phyloP scores from a whole-genome alignment of 2,329 filamentous ascomycete species.

The Macrophomina pseudophaseolina region DNA sequence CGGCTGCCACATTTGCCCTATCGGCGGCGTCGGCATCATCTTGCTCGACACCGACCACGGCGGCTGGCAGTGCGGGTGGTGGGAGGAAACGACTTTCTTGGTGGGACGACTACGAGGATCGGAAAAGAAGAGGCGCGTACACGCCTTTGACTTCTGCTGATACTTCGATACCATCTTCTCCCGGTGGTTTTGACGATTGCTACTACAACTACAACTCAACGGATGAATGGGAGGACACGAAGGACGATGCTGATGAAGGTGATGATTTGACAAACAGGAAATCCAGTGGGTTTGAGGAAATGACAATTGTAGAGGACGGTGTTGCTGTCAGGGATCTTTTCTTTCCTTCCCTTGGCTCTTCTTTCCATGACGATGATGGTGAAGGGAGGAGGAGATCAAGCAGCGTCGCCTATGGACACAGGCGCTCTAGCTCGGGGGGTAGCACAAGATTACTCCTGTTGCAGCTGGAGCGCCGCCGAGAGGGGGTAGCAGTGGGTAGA shows the following conservation, averaged over 20 bases:
- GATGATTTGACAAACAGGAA: slow-evolving; percentile 16
- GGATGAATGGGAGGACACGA: slow-evolving; percentile 16
- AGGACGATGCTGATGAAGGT: slow-evolving; percentile 18
- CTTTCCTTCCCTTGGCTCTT: slow-evolving; percentile 4
- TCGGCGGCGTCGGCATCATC: slow-evolving; percentile 9
- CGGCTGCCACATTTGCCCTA: slow-evolving; percentile 3
- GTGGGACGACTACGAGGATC: slow-evolving; percentile 25
- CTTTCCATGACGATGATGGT: slow-evolving; percentile 11
- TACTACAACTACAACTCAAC: background rate
- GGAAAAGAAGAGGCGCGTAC: slow-evolving; percentile 13
- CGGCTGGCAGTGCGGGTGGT: slow-evolving; percentile 17
- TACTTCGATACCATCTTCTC: slow-evolving; percentile 12
- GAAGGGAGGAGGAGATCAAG: slow-evolving; percentile 4
- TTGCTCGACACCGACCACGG: slow-evolving; percentile 14
- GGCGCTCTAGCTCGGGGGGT: slow-evolving; percentile 15
- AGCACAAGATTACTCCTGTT: slow-evolving; percentile 5
- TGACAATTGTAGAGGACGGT: slow-evolving; percentile 23
- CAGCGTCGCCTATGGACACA: slow-evolving; percentile 13
- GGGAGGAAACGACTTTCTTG: slow-evolving; percentile 26
- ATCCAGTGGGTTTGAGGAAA: slow-evolving; percentile 23
- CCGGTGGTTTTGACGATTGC: slow-evolving; percentile 18
- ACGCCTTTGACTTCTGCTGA: slow-evolving; percentile 9
- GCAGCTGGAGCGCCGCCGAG: slow-evolving; percentile 17
- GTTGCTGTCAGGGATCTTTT: slow-evolving; percentile 17
- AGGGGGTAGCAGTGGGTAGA: slow-evolving; percentile 2